Percentiles rank a stretch among this genome's conserved stretches.
Evolutionary conservation across 2,329 filamentous ascomycete genomes (phyloP).

Genomic region (Ophiostoma perfectum): DNA sequence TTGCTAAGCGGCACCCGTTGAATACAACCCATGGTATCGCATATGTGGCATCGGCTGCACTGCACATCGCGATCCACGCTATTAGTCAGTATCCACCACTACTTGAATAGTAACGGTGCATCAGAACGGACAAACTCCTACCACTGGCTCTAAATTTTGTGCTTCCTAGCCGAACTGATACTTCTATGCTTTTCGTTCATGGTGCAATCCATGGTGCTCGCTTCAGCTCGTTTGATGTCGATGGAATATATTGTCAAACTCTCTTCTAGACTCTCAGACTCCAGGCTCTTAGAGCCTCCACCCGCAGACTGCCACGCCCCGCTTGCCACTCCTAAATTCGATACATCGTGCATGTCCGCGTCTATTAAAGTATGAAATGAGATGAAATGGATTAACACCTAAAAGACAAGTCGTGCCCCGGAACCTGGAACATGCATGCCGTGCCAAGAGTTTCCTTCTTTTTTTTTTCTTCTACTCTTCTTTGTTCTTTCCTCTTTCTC

Average conservation of each 20-base stretch:
- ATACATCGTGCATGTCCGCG: slow-evolving; percentile 7
- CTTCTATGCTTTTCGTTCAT: too few relatives aligned
- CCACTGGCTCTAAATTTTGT: too few relatives aligned
- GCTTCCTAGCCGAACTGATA: too few relatives aligned
- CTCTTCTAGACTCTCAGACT: background rate
- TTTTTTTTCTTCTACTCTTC: slow-evolving; percentile 10
- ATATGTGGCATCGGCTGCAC: slow-evolving; percentile 2
- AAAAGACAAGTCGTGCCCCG: background rate
- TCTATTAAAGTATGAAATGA: slow-evolving; percentile 5
- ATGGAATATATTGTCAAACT: background rate
- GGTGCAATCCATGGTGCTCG: too few relatives aligned
- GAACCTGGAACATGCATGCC: slow-evolving; percentile 6
- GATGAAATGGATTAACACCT: background rate
- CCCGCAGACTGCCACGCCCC: too few relatives aligned
- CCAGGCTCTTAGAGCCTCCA: background rate
- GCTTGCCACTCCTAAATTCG: background rate
- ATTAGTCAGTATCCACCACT: background rate
- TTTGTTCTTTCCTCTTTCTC: background rate
- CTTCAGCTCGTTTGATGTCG: too few relatives aligned
- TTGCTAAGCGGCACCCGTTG: background rate
- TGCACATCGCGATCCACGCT: slow-evolving; percentile 6
- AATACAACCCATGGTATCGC: background rate
- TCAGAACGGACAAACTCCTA: too few relatives aligned
- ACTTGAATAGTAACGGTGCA: too few relatives aligned
- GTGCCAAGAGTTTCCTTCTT: background rate